A percentile compares a stretch with the other conserved stretches of the same genome.
These are phyloP conservation scores for Jatropha multifida DNA, from an alignment of 441 rosid species.

Conservation along the genomic window DNA sequence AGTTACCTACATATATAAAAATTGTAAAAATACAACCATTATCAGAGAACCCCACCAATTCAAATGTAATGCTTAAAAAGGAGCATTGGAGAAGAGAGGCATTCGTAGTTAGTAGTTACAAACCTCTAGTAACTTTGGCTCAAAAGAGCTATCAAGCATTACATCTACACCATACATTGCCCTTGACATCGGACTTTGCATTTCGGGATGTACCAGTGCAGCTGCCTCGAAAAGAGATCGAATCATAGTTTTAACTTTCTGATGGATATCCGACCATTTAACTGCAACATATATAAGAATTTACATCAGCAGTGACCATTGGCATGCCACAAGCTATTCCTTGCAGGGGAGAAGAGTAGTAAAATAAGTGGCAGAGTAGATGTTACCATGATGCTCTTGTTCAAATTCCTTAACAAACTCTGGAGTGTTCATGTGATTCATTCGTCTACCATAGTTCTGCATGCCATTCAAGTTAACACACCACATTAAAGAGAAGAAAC, in stretches of 20 bases:
- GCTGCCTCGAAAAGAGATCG: conserved; percentile 78
- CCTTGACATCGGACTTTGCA: conserved; percentile 76
- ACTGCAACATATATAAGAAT: conserved; percentile 42
- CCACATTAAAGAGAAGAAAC: conserved; percentile 1
- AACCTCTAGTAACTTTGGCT: conserved; percentile 92
- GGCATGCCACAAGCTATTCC: background rate
- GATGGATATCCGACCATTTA: conserved; percentile 75
- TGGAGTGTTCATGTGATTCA: conserved; percentile 77
- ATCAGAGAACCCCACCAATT: background rate
- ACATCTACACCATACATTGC: conserved; percentile 92
- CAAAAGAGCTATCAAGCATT: conserved; percentile 75
- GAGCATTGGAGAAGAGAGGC: background rate
- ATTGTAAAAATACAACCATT: background rate
- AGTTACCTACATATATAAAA: conserved; percentile 53
- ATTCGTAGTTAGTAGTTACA: conserved; percentile 30
- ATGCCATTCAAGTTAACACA: conserved; percentile 25
- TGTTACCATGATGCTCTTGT: conserved; percentile 73
- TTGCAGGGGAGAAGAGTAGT: background rate
- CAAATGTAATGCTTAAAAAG: background rate
- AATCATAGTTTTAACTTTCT: conserved; percentile 59
- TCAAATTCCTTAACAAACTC: conserved; percentile 88
- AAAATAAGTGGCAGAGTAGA: background rate
- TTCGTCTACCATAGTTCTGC: conserved; percentile 79
- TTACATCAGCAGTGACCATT: background rate
- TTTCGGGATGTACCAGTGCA: conserved; percentile 76